phyloP scores from a whole-genome alignment of 2,329 filamentous ascomycete genomes.

The Fusarium sp. region DNA sequence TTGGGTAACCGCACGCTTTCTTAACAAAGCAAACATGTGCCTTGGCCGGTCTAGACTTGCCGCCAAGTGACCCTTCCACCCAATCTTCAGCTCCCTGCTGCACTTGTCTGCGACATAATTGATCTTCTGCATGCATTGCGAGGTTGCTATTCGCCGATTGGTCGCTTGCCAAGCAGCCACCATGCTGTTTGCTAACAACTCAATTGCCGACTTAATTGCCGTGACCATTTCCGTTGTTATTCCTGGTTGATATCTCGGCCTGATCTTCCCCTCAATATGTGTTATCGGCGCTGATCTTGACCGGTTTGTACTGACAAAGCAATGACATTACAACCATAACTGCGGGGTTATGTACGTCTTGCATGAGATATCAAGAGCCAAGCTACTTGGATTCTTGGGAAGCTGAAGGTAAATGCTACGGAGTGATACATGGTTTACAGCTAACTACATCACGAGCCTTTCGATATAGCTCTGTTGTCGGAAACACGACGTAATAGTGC shows the following conservation, averaged over 20 bases:
- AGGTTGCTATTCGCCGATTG: not conserved
- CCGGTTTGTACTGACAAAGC: not conserved
- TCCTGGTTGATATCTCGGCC: not conserved
- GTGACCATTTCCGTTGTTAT: not conserved
- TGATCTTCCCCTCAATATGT: not conserved
- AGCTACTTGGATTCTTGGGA: not conserved
- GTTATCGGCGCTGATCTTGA: not conserved
- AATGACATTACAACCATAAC: not conserved
- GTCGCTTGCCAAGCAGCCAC: not conserved
- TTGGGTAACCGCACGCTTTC: not conserved
- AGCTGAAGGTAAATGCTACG: not conserved
- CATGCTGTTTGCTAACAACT: not conserved
- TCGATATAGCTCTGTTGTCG: not conserved
- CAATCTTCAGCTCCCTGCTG: not conserved
- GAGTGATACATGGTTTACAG: too few relatives aligned
- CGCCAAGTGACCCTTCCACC: not conserved
- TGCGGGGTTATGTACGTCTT: not conserved
- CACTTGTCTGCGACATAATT: not conserved
- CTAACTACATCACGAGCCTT: not conserved
- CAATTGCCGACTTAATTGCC: constrained; percentile 16
- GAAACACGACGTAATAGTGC: not conserved
- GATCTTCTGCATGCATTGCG: not conserved
- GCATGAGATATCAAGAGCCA: not conserved
- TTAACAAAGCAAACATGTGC: not conserved
- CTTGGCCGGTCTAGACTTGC: not conserved